Base-by-base conservation (phyloP, 1,284 basidiomycete genomes). In the Sanghuangporus weigelae region DNA sequence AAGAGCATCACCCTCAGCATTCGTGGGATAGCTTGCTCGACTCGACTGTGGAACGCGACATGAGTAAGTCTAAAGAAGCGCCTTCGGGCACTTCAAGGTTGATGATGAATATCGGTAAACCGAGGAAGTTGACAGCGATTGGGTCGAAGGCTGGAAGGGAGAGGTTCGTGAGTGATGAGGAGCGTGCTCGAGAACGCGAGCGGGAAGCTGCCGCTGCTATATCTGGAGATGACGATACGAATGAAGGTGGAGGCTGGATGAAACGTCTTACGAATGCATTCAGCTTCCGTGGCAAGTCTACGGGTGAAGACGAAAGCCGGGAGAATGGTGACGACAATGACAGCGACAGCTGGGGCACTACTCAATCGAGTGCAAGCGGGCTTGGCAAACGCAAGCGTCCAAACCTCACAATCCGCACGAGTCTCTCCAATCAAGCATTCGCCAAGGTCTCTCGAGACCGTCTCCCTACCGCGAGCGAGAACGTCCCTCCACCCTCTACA, bases 11-110 rank as follows among this genome's bases (percentile, higher is more conserved):
- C 36, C 76, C 74, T 31, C 75, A 77, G 67, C 78, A 76, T 69
- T 79, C 78, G 58, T 85, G 82, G 80, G 80, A 82, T 62, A 80
- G 77, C 60, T 78, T 82, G 69, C 76, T 83, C 65, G 78, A 76
- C 51, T 71, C 61, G 10, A 55, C 38, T 26, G 16, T 55, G 16
- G 26, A 57, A 36, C 59, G 53, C 31, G 46, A 78, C 26, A 5
- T 5, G 26, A 73, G 69, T 16, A 66, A 70, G n/a, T 65, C 71
- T 12, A 36, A 39, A 56, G 39, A 36, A 36, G 35, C 6, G 21
- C 14, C 53, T 35, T 14, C 36, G 46, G 11, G 8, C 2, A 7
- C 44, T n/a, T 11, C 11, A 16, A 46, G 21, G 36, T 48, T 36
- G 59, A 72, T 76, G 64, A 46, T 46, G 44, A 76, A 72, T 66